Evolutionary conservation across 225 moss, liverwort and hornwort genomes (phyloP).

Genomic region (Marchantia paleacea): DNA sequence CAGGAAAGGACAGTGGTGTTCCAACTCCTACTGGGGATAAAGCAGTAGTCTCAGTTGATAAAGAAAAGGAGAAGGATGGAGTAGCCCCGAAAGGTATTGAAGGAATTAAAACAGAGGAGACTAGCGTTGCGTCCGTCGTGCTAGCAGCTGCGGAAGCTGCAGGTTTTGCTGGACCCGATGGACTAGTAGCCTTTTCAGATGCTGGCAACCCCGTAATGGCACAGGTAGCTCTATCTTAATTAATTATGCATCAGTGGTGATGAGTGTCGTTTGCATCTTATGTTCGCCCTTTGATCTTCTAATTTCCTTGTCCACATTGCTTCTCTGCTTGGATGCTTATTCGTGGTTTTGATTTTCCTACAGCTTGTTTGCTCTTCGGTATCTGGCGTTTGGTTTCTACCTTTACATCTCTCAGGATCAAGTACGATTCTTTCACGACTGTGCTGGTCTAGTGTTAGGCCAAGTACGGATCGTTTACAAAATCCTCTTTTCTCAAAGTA

Average conservation of each 20-base stretch:
- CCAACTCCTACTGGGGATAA: neutral
- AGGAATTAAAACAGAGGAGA: slow-evolving; percentile 16
- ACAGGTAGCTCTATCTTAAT: slow-evolving; percentile 49
- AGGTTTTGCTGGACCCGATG: slow-evolving; percentile 52
- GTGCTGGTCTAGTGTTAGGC: neutral
- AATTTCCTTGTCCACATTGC: neutral
- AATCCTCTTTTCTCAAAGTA: neutral
- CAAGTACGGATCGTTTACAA: too few relatives aligned
- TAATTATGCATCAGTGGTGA: neutral
- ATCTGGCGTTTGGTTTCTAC: neutral
- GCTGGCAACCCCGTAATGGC: slow-evolving; percentile 99
- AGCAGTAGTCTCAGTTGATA: neutral
- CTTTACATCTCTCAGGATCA: neutral
- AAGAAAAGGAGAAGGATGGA: slow-evolving; percentile 13
- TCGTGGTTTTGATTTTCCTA: neutral
- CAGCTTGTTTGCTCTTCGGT: neutral
- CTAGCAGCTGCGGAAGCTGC: slow-evolving; percentile 41
- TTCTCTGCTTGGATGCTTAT: neutral
- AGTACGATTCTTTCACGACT: neutral
- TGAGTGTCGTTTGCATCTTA: neutral
- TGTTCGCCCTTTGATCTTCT: neutral
- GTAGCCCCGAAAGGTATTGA: slow-evolving; percentile 9
- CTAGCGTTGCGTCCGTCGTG: slow-evolving; percentile 29
- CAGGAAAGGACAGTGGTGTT: neutral
- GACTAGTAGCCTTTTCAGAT: slow-evolving; percentile 81